Percentiles rank a stretch among this genome's conserved stretches.
Conservation (phyloP, 2,329 filamentous ascomycete species). For the Trichoderma harzianum region DNA sequence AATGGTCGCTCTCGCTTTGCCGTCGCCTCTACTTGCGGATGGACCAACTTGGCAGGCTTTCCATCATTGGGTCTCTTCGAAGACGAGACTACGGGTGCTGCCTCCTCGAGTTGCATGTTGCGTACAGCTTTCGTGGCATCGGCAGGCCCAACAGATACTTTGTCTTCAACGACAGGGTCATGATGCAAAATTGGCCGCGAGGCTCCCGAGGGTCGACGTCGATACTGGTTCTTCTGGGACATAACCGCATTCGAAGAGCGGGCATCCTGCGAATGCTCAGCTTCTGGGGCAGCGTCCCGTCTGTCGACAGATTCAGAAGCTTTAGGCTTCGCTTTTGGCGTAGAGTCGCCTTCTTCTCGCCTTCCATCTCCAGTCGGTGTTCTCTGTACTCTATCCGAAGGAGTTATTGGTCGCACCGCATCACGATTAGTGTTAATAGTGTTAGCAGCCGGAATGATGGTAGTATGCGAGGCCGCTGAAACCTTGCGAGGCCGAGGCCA, state of each 20-base stretch:
- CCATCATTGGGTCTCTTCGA: conserved; percentile 25
- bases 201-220: conserved; percentile 30
- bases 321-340: conserved; percentile 44
- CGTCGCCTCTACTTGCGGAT: not conserved
- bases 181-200: not conserved
- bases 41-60: conserved; percentile 19
- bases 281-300: conserved; percentile 49
- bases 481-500: conserved; percentile 36
- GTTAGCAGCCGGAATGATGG: conserved; percentile 39
- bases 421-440: conserved; percentile 12
- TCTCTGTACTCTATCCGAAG: conserved; percentile 43
- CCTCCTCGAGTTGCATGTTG: conserved; percentile 45
- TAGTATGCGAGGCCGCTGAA: conserved; percentile 44
- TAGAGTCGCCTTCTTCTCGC: conserved; percentile 38
- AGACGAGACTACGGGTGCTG: conserved; percentile 36
- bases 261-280: conserved; percentile 22
- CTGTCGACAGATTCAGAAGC: conserved; percentile 58
- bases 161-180: conserved; percentile 44
- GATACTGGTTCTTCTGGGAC: conserved; percentile 51
- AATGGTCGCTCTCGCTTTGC: not conserved
- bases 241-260: not conserved
- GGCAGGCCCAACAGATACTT: conserved; percentile 44
- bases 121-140: conserved; percentile 51
- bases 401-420: conserved; percentile 27
- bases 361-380: conserved; percentile 42